Evolutionary conservation across 441 rosid genomes (phyloP).

Genomic region (Populus hybrid): DNA sequence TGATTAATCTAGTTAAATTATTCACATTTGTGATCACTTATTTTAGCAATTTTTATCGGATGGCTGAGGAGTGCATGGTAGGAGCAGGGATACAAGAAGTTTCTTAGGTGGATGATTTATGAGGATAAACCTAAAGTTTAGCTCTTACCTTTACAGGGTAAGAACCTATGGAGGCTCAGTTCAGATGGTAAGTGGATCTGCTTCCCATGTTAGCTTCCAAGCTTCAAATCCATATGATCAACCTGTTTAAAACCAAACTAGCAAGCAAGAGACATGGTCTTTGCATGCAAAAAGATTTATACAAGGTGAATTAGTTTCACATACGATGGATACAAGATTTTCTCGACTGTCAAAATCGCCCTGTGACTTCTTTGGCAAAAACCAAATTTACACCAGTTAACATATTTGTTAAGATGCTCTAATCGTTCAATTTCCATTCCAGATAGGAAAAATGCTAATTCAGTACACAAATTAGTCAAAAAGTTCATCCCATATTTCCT

Average conservation of each 20-base stretch:
- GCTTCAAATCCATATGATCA: neutral
- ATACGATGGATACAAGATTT: neutral
- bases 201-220: neutral
- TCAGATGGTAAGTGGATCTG: neutral
- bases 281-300: too few relatives aligned
- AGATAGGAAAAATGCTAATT: constrained; percentile 1
- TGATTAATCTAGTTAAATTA: constrained; percentile 3
- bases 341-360: neutral
- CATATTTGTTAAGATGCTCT: neutral
- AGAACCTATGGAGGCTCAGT: neutral
- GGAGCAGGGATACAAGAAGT: neutral
- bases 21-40: neutral
- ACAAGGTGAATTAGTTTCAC: neutral
- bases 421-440: constrained; percentile 1
- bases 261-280: too few relatives aligned
- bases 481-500: neutral
- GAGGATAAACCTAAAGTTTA: neutral
- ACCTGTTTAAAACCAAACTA: too few relatives aligned
- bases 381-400: neutral
- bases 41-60: neutral
- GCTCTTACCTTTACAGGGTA: neutral
- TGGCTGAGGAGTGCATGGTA: neutral
- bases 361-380: neutral
- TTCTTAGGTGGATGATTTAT: neutral
- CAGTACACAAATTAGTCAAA: constrained; percentile 17